phyloP scores from a whole-genome alignment of 768 basidiomycete species.

The Mycena haematopus region DNA sequence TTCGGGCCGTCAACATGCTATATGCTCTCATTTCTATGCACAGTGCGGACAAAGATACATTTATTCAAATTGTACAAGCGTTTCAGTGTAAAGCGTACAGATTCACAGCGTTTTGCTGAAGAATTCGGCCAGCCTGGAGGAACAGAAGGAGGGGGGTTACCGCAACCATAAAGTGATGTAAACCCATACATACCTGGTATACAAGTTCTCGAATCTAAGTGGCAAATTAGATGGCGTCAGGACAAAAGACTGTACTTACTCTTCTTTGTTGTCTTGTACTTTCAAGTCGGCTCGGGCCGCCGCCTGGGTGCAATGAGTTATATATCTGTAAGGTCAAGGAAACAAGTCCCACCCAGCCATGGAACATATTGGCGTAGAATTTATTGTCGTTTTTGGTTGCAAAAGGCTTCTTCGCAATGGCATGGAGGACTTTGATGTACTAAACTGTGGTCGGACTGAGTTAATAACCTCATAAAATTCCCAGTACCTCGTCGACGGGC shows the following conservation, averaged over 20 bases:
- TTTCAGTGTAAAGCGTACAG: background rate
- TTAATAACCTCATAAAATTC: background rate
- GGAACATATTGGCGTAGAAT: conserved; percentile 58
- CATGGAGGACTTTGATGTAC: conserved; percentile 51
- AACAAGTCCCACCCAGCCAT: conserved; percentile 52
- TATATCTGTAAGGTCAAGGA: background rate
- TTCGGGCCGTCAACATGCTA: too few relatives aligned
- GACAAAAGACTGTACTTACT: conserved; percentile 40
- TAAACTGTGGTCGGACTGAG: background rate
- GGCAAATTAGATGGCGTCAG: background rate
- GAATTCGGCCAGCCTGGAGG: conserved; percentile 13
- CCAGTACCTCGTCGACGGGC: conserved; percentile 55
- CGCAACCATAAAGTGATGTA: background rate
- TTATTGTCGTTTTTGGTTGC: conserved; percentile 56
- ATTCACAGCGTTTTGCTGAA: conserved; percentile 18
- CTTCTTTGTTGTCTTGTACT: conserved; percentile 61
- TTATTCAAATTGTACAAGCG: conserved; percentile 6
- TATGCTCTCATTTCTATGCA: background rate
- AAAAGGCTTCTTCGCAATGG: conserved; percentile 57
- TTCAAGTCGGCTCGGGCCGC: conserved; percentile 66
- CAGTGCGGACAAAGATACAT: background rate
- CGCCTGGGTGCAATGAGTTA: conserved; percentile 37
- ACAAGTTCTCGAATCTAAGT: conserved; percentile 59
- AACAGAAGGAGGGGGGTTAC: background rate
- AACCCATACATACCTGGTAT: conserved; percentile 31